These are phyloP conservation scores for Schwanniomyces polymorphus DNA, from an alignment of 805 yeast species.

Conservation along the genomic window DNA sequence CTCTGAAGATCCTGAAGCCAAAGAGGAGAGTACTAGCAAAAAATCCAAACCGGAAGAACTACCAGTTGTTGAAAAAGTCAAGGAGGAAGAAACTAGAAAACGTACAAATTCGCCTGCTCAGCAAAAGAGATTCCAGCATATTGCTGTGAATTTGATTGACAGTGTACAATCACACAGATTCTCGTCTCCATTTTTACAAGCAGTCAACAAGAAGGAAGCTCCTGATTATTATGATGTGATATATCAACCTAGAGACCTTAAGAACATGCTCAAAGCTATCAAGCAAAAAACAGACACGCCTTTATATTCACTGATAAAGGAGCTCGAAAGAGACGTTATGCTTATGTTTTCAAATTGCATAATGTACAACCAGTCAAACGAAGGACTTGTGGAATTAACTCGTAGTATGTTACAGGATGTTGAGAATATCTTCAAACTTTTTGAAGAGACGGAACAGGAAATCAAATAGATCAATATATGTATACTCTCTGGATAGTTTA, in stretches of 20 bases:
- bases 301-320: conserved; percentile 53
- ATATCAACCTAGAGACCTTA: conserved; percentile 65
- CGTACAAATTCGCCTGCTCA: conserved; percentile 21
- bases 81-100: conserved; percentile 2
- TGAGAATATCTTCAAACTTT: conserved; percentile 53
- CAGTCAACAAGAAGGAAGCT: conserved; percentile 67
- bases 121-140: conserved; percentile 57
- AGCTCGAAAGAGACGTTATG: conserved; percentile 67
- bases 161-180: conserved; percentile 69
- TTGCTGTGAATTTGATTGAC: conserved; percentile 60
- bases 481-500: not conserved
- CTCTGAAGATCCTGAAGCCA: not conserved
- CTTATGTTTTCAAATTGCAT: conserved; percentile 82
- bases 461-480: conserved; percentile 5
- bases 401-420: conserved; percentile 72
- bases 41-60: not conserved
- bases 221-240: conserved; percentile 66
- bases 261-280: conserved; percentile 57
- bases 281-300: conserved; percentile 40
- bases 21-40: not conserved
- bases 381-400: conserved; percentile 62
- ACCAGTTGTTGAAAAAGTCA: conserved; percentile 2
- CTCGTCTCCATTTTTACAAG: conserved; percentile 71
- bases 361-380: conserved; percentile 72
- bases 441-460: conserved; percentile 52